Base-by-base conservation (phyloP, 106 monocot species). In the Dioscorea zingiberensis region DNA sequence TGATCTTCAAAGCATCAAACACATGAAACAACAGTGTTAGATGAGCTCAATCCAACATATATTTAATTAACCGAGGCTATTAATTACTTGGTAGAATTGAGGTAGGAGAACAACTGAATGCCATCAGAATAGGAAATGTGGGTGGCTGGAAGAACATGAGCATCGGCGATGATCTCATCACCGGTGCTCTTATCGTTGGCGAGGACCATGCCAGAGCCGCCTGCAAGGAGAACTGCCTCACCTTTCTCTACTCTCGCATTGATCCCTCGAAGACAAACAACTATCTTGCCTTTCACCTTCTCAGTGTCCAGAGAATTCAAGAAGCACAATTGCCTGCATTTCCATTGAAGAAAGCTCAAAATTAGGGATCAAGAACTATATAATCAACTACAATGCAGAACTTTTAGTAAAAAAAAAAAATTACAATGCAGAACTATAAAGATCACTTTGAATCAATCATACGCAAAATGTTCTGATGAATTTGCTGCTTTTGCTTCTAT, bases 131-230 rank as follows among this genome's bases (percentile, higher is more conserved):
- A 70, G 27, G 72, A 48, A 60, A 84, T 73, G 25, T 80, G 72
- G 32, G 72, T 72, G 32, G 84, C 79, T 0, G 84, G 84, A 25
- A 79, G 68, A 25, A 79, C 54, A 23, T 84, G 70, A 2, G 54
- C 60, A 13, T 76, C 76, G 3, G 65, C 72, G 32, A 68, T 69
- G 56, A 80, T 51, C 30, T 70, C 69, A 7, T 80, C 70, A 9
- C 61, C 80, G 15, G 54, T 69, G 54, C 28, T 49, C 7, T 8
- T 14, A 32, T 63, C 59, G 21, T 79, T 79, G 21, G 60, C 75
- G 15, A 84, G 69, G 18, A 84, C 71, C 84, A 84, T 84, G 0
- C 79, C 84, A 0, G 57, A 79, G 8, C 84, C 84, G 32, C 84
- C 84, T 8, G 84, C 79, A 48, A 72, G 21, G 17, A 0, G 53